A percentile compares a stretch with the other conserved stretches of the same genome.
These are phyloP conservation scores for Arthrobotrys pseudoclavata DNA, from an alignment of 2,329 filamentous ascomycete genomes.

Conservation along the genomic window DNA sequence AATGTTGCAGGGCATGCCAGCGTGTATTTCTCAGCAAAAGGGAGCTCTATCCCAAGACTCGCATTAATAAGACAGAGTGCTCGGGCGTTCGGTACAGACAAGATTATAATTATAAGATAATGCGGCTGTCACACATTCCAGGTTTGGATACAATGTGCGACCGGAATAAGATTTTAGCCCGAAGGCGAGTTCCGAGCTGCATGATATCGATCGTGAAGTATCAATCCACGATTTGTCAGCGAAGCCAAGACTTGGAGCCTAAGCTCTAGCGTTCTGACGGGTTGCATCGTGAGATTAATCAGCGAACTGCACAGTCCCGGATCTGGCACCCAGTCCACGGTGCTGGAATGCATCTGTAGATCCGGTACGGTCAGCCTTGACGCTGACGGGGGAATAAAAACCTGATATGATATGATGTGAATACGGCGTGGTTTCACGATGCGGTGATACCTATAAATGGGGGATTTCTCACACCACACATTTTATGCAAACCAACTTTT, in stretches of 20 bases:
- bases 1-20: no score
- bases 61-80: not conserved
- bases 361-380: no score
- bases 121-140: not conserved
- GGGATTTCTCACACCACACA: not conserved
- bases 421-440: no score
- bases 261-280: not conserved
- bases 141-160: not conserved
- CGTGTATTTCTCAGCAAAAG: constrained; percentile 9
- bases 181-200: constrained; percentile 36
- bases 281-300: constrained; percentile 34
- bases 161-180: not conserved
- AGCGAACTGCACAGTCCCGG: constrained; percentile 9
- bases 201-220: constrained; percentile 10
- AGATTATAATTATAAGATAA: not conserved
- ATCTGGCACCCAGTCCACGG: not conserved
- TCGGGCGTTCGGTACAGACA: not conserved
- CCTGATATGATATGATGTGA: no score
- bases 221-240: constrained; percentile 10
- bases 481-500: constrained; percentile 3
- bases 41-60: not conserved
- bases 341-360: no score
- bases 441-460: constrained; percentile 1
- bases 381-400: no score
- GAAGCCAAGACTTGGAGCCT: not conserved